phyloP scores from a whole-genome alignment of 2,329 filamentous ascomycete species.

The Alternaria solani region DNA sequence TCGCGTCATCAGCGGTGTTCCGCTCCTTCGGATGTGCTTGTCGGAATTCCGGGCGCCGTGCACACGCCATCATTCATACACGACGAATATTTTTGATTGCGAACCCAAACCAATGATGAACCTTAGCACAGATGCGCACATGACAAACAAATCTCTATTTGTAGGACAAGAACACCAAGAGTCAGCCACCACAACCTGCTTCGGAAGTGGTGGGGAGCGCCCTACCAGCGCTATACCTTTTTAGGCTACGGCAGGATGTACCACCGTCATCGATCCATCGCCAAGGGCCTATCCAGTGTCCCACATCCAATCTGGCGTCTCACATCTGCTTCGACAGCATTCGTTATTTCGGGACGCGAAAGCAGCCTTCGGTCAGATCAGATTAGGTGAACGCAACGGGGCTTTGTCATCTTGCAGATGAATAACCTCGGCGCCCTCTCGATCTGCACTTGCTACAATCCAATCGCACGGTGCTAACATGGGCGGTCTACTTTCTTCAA shows the following conservation, averaged over 20 bases:
- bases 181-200: not conserved
- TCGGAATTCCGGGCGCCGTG: not conserved
- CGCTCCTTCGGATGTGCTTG: not conserved
- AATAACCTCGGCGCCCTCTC: not conserved
- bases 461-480: constrained; percentile 11
- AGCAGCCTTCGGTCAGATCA: constrained; percentile 1
- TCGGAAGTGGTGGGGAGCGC: constrained; percentile 4
- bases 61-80: not conserved
- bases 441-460: not conserved
- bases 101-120: not conserved
- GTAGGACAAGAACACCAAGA: not conserved
- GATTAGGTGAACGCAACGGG: constrained; percentile 1
- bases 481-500: constrained; percentile 26
- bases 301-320: constrained; percentile 1
- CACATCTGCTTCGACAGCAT: not conserved
- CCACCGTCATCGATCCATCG: constrained; percentile 17
- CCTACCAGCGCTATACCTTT: constrained; percentile 6
- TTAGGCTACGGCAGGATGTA: constrained; percentile 2
- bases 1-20: not conserved
- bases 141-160: not conserved
- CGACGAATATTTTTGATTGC: not conserved
- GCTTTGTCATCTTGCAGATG: constrained; percentile 1
- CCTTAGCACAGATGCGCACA: not conserved
- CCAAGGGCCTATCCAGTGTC: constrained; percentile 5
- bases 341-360: not conserved